phyloP scores from a whole-genome alignment of 148 eudicot species.

The Cornus suecica region DNA sequence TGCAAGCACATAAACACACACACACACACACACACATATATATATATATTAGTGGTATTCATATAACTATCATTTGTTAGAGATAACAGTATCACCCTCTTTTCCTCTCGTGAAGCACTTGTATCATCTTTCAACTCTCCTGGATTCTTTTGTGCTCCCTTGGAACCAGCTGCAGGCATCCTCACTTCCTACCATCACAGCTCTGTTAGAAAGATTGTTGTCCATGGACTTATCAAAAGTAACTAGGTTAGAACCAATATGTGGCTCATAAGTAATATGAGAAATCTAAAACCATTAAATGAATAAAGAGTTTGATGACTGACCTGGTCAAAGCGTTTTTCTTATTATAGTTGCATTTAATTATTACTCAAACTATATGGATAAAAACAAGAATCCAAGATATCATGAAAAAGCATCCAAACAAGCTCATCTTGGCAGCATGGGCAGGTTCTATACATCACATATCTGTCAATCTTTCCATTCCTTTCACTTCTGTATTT shows the following conservation, averaged over 20 bases:
- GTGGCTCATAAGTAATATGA: not conserved
- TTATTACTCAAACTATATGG: not conserved
- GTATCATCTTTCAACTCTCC: conserved; percentile 95
- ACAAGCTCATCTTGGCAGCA: not conserved
- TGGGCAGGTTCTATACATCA: not conserved
- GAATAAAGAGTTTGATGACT: not conserved
- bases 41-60: not conserved
- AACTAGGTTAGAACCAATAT: not conserved
- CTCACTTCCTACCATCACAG: conserved; percentile 79
- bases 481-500: not conserved
- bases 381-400: not conserved
- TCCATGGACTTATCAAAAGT: not conserved
- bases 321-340: not conserved
- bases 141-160: conserved; percentile 79
- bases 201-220: conserved; percentile 21
- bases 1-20: not conserved
- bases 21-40: not conserved
- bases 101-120: conserved; percentile 84
- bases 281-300: not conserved
- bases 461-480: not conserved
- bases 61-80: not conserved
- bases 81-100: conserved; percentile 42
- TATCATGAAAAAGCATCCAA: not conserved
- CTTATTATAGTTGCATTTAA: not conserved
- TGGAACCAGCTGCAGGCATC: conserved; percentile 97